phyloP scores from a whole-genome alignment of 257 asterid genomes.

The Solanum neorickii region DNA sequence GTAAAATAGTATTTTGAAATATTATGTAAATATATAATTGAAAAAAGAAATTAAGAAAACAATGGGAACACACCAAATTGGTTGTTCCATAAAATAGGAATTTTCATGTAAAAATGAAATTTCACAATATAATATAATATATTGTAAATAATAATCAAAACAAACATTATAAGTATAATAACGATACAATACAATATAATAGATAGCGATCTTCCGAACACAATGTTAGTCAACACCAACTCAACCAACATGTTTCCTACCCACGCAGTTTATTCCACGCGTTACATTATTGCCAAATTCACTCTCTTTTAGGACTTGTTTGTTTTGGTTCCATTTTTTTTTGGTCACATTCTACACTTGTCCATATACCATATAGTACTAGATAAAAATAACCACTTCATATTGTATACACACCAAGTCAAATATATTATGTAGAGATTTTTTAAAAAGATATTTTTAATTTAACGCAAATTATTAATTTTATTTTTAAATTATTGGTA shows the following conservation, averaged over 20 bases:
- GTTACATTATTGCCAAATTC: neutral
- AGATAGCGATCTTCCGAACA: fast-evolving
- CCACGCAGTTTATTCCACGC: neutral
- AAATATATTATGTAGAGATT: neutral
- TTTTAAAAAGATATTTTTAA: fast-evolving
- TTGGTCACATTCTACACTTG: neutral
- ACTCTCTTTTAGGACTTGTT: neutral
- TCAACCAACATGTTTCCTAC: neutral
- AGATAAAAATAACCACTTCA: neutral
- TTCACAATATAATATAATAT: too few relatives aligned
- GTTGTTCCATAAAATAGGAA: fast-evolving
- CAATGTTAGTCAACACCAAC: neutral
- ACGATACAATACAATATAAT: too few relatives aligned
- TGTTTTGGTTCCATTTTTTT: neutral
- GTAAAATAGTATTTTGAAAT: too few relatives aligned
- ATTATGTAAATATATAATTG: too few relatives aligned
- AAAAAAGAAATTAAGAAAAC: too few relatives aligned
- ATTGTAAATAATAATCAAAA: fast-evolving
- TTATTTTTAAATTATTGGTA: too few relatives aligned
- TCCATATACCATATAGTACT: neutral
- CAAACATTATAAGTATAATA: too few relatives aligned
- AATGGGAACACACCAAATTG: too few relatives aligned
- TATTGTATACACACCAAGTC: neutral
- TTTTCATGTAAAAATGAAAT: fast-evolving
- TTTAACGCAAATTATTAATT: too few relatives aligned